These are phyloP conservation scores for Trametes cinnabarina DNA, from an alignment of 768 basidiomycete genomes.

Conservation along the genomic window DNA sequence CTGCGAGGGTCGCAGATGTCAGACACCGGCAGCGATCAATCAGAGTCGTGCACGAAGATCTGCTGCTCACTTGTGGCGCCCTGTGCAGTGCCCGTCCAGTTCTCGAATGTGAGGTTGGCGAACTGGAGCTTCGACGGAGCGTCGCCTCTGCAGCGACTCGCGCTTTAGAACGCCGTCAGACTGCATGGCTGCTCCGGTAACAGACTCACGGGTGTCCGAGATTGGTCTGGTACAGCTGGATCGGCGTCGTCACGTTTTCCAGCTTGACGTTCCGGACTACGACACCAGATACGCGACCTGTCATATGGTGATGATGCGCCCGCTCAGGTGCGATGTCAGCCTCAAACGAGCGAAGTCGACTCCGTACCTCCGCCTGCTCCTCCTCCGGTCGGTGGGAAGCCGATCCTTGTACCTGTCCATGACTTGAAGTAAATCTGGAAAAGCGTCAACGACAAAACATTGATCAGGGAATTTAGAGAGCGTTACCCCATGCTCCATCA, in stretches of 20 bases:
- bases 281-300: constrained; percentile 48
- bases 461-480: not conserved
- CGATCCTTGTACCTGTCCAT: constrained; percentile 51
- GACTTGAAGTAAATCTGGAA: constrained; percentile 55
- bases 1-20: constrained; percentile 25
- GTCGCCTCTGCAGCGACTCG: constrained; percentile 39
- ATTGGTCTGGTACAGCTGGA: constrained; percentile 54
- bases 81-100: constrained; percentile 47
- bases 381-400: constrained; percentile 53
- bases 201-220: constrained; percentile 41
- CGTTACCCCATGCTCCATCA: constrained; percentile 52
- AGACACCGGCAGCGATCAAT: not conserved
- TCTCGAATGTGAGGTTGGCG: constrained; percentile 43
- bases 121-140: constrained; percentile 48
- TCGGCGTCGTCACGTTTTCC: constrained; percentile 45
- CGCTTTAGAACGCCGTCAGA: not conserved
- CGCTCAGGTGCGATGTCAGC: not conserved
- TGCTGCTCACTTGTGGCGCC: constrained; percentile 17
- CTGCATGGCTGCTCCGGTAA: not conserved
- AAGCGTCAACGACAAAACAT: not conserved
- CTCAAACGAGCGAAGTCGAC: too few relatives aligned
- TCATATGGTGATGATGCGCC: not conserved
- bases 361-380: constrained; percentile 51
- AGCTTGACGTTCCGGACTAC: constrained; percentile 42
- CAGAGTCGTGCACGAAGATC: not conserved